Conservation (phyloP, 1,284 basidiomycete genomes). For the Naganishia sp. region DNA sequence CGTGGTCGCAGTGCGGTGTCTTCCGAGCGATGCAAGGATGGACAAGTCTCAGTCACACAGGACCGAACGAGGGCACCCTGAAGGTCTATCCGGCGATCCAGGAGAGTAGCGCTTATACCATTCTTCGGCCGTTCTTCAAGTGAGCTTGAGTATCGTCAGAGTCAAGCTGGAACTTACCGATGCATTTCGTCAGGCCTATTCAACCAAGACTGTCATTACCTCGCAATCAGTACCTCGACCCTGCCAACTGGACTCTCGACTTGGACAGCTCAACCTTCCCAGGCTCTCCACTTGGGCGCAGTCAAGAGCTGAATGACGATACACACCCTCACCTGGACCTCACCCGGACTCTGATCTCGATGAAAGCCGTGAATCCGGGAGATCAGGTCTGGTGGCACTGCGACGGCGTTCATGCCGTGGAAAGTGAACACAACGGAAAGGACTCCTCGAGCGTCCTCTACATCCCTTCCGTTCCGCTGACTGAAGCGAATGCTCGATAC, state of each 20-base stretch:
- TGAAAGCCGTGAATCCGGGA: conserved; percentile 71
- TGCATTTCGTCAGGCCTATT: conserved; percentile 9
- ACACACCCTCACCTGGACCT: conserved; percentile 73
- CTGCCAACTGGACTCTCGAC: conserved; percentile 67
- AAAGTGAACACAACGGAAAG: conserved; percentile 62
- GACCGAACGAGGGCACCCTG: conserved; percentile 70
- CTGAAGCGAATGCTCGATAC: conserved; percentile 65
- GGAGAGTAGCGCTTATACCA: conserved; percentile 72
- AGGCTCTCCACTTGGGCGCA: conserved; percentile 62
- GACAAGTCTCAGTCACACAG: conserved; percentile 65
- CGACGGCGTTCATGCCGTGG: conserved; percentile 73
- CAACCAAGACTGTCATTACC: conserved; percentile 10
- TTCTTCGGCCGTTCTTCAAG: conserved; percentile 75
- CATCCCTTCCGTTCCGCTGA: conserved; percentile 74
- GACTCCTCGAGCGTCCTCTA: conserved; percentile 74
- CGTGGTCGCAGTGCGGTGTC: conserved; percentile 65
- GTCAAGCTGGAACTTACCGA: neutral
- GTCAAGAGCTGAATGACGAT: conserved; percentile 64
- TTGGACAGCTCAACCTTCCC: conserved; percentile 64
- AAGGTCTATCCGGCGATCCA: conserved; percentile 72
- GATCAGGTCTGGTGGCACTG: conserved; percentile 62
- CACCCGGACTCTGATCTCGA: conserved; percentile 68
- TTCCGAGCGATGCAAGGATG: conserved; percentile 74
- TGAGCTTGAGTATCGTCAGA: conserved; percentile 11
- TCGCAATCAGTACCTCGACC: conserved; percentile 52